Conservation (phyloP, 768 basidiomycete species). For the Cystobasidium ongulense region DNA sequence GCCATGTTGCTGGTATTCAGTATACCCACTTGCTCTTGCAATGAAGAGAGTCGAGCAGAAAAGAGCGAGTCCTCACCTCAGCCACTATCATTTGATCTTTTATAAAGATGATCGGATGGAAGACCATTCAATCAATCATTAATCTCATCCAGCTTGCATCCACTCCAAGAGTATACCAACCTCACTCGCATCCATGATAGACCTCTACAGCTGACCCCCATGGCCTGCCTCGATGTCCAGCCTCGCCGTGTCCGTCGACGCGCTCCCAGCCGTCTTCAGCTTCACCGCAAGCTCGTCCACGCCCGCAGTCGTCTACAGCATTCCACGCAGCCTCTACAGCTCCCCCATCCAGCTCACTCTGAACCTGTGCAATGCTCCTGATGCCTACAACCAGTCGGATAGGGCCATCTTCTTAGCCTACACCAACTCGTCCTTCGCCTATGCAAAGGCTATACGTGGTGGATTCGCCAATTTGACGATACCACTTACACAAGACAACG, state of each 20-base stretch:
- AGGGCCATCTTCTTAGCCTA: background rate
- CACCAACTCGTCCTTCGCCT: constrained; percentile 19
- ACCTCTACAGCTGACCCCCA: background rate
- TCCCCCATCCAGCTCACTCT: constrained; percentile 6
- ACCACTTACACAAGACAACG: background rate
- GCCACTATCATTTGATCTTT: too few relatives aligned
- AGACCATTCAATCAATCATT: too few relatives aligned
- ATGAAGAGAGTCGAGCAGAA: too few relatives aligned
- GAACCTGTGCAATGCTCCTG: constrained; percentile 22
- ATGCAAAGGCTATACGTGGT: background rate
- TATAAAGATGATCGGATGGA: too few relatives aligned
- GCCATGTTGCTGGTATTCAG: background rate
- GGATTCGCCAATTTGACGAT: constrained; percentile 26
- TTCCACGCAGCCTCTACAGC: background rate
- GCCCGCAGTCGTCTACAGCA: background rate
- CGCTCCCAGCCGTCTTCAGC: constrained; percentile 3
- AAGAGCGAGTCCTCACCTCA: too few relatives aligned
- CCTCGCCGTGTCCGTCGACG: background rate
- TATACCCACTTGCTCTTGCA: too few relatives aligned
- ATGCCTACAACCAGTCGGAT: background rate
- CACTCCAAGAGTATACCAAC: too few relatives aligned
- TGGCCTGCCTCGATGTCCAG: background rate
- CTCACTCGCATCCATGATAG: too few relatives aligned
- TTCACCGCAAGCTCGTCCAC: background rate
- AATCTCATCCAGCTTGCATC: too few relatives aligned